These are phyloP conservation scores for Avena insularis DNA, from an alignment of 176 grass and related monocot genomes.

Conservation along the genomic window DNA sequence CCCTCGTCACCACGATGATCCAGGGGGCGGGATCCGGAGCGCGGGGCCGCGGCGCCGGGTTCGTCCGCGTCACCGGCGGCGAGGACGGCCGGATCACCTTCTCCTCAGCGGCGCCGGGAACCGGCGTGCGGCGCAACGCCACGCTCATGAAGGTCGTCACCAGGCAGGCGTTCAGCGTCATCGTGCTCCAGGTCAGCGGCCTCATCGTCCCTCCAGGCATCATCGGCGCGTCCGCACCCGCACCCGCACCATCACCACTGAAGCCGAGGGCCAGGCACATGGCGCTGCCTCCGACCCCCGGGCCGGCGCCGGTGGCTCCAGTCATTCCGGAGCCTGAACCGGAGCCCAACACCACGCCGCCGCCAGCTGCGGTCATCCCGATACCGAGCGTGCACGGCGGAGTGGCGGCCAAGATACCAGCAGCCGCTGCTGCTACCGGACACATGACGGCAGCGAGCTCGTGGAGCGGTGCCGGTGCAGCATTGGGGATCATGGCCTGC, in stretches of 20 bases:
- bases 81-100: slow-evolving; percentile 29
- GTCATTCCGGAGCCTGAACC: slow-evolving; percentile 34
- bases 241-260: neutral
- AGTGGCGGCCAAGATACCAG: slow-evolving; percentile 32
- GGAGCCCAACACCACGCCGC: neutral
- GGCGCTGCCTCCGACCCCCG: slow-evolving; percentile 16
- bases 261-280: slow-evolving; percentile 32
- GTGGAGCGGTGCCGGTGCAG: neutral
- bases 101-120: slow-evolving; percentile 49
- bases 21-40: slow-evolving; percentile 40
- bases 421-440: neutral
- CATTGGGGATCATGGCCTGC: slow-evolving; percentile 22
- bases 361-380: slow-evolving; percentile 27
- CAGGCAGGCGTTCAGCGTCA: slow-evolving; percentile 52
- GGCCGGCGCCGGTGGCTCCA: slow-evolving; percentile 12
- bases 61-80: slow-evolving; percentile 45
- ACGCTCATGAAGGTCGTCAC: slow-evolving; percentile 47
- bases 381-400: slow-evolving; percentile 49
- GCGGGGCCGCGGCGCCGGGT: slow-evolving; percentile 35
- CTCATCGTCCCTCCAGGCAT: slow-evolving; percentile 34
- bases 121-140: slow-evolving; percentile 32
- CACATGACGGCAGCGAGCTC: neutral
- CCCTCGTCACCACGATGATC: slow-evolving; percentile 67
- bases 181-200: slow-evolving; percentile 67
- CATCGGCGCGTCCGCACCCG: neutral